Evolutionary conservation across 768 basidiomycete genomes (phyloP).

Genomic region (Baorangia bicolor): DNA sequence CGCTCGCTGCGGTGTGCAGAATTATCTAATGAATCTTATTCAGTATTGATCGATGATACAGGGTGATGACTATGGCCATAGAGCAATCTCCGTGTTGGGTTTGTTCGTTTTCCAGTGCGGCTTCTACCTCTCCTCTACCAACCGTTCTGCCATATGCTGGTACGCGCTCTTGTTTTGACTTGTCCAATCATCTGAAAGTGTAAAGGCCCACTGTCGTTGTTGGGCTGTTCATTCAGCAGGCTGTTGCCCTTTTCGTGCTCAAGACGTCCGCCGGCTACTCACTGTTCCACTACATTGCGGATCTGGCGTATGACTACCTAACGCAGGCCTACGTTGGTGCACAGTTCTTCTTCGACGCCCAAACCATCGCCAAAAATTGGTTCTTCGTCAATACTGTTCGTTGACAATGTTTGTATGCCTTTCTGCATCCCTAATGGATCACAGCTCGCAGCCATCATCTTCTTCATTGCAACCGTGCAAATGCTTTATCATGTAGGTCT

Average conservation of each 20-base stretch:
- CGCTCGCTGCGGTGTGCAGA: conserved; percentile 48
- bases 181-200: background rate
- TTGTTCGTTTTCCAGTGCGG: conserved; percentile 75
- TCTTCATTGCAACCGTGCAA: conserved; percentile 92
- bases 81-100: conserved; percentile 79
- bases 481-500: conserved; percentile 74
- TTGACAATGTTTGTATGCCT: conserved; percentile 8
- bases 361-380: conserved; percentile 68
- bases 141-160: conserved; percentile 71
- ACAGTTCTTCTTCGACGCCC: conserved; percentile 77
- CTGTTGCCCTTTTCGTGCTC: conserved; percentile 84
- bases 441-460: conserved; percentile 78
- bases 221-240: conserved; percentile 83
- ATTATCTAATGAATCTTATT: background rate
- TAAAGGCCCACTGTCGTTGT: conserved; percentile 82
- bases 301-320: conserved; percentile 79
- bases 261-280: conserved; percentile 80
- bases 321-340: conserved; percentile 66
- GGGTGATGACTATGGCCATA: conserved; percentile 70
- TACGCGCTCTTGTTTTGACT: conserved; percentile 30
- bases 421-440: conserved; percentile 14
- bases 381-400: conserved; percentile 80
- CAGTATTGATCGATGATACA: conserved; percentile 28
- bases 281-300: conserved; percentile 83
- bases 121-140: conserved; percentile 67